A percentile compares a stretch with the other conserved stretches of the same genome.
Conservation (phyloP, 768 basidiomycete species). For the Pholiota conissans region DNA sequence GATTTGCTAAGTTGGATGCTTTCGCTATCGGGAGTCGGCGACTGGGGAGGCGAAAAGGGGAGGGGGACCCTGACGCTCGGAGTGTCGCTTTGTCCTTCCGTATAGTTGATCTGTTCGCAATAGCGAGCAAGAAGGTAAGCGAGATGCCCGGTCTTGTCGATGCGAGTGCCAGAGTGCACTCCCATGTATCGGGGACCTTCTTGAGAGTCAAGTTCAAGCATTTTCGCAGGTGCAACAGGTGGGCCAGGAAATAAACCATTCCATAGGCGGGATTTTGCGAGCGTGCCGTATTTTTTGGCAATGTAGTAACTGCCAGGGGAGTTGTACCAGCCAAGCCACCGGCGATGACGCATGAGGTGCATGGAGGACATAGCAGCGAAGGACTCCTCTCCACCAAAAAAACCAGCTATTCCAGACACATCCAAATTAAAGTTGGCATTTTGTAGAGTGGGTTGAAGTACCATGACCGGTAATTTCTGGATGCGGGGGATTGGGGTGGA, state of each 20-base stretch:
- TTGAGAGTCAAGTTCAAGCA: conserved; percentile 17
- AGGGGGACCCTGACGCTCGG: neutral
- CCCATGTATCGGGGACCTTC: conserved; percentile 14
- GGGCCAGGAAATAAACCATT: conserved; percentile 18
- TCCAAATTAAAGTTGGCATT: conserved; percentile 13
- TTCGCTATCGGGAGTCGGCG: neutral
- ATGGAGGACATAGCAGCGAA: conserved; percentile 20
- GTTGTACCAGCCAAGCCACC: conserved; percentile 21
- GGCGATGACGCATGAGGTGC: conserved; percentile 16
- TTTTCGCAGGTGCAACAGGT: conserved; percentile 14
- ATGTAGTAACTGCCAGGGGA: conserved; percentile 18
- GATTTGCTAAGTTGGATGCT: neutral
- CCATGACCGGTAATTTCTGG: neutral
- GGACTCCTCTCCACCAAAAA: conserved; percentile 19
- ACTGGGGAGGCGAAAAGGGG: neutral
- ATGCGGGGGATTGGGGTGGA: neutral
- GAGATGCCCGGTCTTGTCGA: conserved; percentile 13
- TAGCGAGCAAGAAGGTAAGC: conserved; percentile 12
- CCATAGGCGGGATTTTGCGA: conserved; percentile 17
- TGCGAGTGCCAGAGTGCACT: conserved; percentile 14
- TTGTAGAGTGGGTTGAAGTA: conserved; percentile 8
- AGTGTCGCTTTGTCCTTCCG: neutral
- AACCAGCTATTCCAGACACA: conserved; percentile 18
- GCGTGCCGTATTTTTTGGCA: conserved; percentile 17
- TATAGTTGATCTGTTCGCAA: conserved; percentile 6